Base-by-base conservation (phyloP, 495 filamentous ascomycete species). In the Aspergillus mulundensis region DNA sequence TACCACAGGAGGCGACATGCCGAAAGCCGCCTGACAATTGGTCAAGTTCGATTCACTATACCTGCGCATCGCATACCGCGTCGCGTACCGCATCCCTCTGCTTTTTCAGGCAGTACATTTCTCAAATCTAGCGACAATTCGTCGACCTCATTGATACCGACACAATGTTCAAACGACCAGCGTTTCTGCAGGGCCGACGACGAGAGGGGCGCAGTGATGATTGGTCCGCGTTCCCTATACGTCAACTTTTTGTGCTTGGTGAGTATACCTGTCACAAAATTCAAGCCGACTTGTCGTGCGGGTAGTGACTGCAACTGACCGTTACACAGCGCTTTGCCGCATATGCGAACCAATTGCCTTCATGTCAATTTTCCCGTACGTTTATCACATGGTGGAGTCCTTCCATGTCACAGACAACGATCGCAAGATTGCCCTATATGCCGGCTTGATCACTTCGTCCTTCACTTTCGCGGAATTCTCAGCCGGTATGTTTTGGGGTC, bases 271-370 rank as follows among this genome's bases (percentile, higher is more conserved):
- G 16, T 44, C 41, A 44, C 16, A 64, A 56, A n/a, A 36, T n/a
- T 50, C 30, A 6, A 40, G 38, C 53, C 10, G 28, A 30, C 28
- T 53, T 49, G 42, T 50, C 28, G 36, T 43, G 54, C 58, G 66
- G 45, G 40, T 57, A 64, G 67, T 54, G 41, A 65, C 75, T 82
- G 67, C 57, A 36, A 65, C 75, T 82, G 63, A 82, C 71, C 60
- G 54, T 43, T 53, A 38, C 47, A 47, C 63, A 61, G 94, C 92
- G 32, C 71, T 96, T 59, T 95, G 90, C 67, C 86, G 94, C 62
- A 95, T 99, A 71, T 96, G 90, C 78, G 94, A 99, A 71, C 94
- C 94, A 44, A 96, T 99, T 70, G 95, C 94, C 10, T 97, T 99
- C 80, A 97, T 96, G 88, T 96, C 91, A 48, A 96, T 99, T 61